Evolutionary conservation across 2,329 filamentous ascomycete genomes (phyloP), one percentile per base, ranked within the genome.

Genomic region (Sarocladiaceae sp.): DNA sequence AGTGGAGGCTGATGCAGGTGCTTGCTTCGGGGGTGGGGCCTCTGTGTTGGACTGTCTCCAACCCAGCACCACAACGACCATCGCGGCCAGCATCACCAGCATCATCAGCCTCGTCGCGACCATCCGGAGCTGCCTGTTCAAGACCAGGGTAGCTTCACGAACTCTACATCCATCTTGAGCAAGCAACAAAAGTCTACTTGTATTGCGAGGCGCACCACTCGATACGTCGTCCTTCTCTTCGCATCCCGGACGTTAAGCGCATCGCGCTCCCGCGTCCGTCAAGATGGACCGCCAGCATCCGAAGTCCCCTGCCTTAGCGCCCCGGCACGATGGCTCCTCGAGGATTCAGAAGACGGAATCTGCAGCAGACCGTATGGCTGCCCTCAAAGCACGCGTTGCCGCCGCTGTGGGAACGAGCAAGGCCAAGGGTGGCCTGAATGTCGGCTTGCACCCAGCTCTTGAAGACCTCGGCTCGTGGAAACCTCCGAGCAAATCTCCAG

Each of bases 331-430:
- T 62, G 58, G 64, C 33, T 61, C 70, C 4, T 74, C 73, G 19
- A 69, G 76, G 48, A 64, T 82, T 24, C 71, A 77, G 57, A 73
- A 80, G 55, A 55, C 72, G 37, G 69, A 79, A 51, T 73, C 76
- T 15, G 69, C 77, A 50, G 73, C 82, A 58, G 73, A 88, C 63
- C 73, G 78, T 51, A 71, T 91, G 51, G 88, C 87, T 39, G 83
- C 85, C 33, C 75, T 94, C 58, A 90, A 85, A 62, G 86, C 86
- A 19, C 78, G 87, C 53, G 84, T 93, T 11, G 84, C 85, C 39
- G 85, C 85, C 41, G 85, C 86, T 44, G 84, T 87, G 37, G 78
- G 70, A 50, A 67, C 68, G 16, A 74, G 64, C 49, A 83, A 72
- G 52, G 68, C 71, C 9, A 76, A 73, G 51, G 85, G 85, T 47